Evolutionary conservation across 768 basidiomycete genomes (phyloP).

Genomic region (Hydnum rufescens): DNA sequence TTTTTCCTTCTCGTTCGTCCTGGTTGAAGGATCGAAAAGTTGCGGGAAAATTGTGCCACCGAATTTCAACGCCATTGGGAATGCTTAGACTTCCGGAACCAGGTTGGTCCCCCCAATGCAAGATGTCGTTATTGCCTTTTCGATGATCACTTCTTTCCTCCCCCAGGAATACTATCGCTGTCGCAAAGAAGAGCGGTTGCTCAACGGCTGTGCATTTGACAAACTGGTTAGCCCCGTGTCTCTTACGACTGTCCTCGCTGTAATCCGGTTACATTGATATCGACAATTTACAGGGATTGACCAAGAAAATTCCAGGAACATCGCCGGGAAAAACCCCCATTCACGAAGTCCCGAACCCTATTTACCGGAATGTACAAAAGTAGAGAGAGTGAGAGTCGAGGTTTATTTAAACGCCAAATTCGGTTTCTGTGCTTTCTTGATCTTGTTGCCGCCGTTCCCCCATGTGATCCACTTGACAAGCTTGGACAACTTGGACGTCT

Average conservation of each 20-base stretch:
- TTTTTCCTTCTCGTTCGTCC: neutral
- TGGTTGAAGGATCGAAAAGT: constrained; percentile 57
- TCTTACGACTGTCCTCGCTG: neutral
- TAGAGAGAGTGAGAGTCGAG: constrained; percentile 17
- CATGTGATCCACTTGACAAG: neutral
- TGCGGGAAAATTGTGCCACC: constrained; percentile 74
- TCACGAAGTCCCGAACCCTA: constrained; percentile 73
- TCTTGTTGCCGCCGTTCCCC: neutral
- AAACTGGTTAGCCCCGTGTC: constrained; percentile 50
- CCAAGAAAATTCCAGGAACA: constrained; percentile 78
- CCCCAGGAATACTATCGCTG: constrained; percentile 71
- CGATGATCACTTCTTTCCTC: neutral
- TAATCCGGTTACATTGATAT: neutral
- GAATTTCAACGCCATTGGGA: constrained; percentile 88
- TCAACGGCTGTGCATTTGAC: constrained; percentile 92
- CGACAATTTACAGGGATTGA: constrained; percentile 42
- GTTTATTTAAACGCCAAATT: neutral
- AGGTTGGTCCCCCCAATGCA: constrained; percentile 34
- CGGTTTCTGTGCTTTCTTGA: neutral
- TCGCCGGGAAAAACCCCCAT: constrained; percentile 65
- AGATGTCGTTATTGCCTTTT: neutral
- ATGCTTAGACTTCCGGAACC: constrained; percentile 87
- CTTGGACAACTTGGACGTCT: neutral
- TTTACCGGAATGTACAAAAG: constrained; percentile 74
- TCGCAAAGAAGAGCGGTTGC: constrained; percentile 65